Base-by-base conservation (phyloP, 345 rosid species). In the Kernera saxatilis region DNA sequence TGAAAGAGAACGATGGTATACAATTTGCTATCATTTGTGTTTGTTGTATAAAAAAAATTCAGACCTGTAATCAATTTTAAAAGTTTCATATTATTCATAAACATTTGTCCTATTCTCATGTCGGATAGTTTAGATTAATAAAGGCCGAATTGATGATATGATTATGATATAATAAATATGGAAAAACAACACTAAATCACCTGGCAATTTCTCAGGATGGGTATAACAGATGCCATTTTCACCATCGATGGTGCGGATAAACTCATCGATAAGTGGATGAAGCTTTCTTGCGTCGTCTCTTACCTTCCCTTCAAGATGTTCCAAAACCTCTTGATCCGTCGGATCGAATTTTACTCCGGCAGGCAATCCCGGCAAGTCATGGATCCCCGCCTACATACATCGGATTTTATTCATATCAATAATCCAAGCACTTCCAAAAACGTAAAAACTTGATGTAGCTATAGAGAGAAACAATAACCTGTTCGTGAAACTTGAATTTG, bases 321-420 rank as follows among this genome's bases (percentile, higher is more conserved):
- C 97, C 14, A 94, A 83, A 45, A 94, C 84, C 82, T 94, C 99
- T 74, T 91, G 97, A 83, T 94, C 99, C 2, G 96, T 91, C 21
- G 99, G 99, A 80, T 94, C 99, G 30, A 93, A 93, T 86, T 89
- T 93, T 78, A 93, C 97, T 49, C 98, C 98, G 0, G 98, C 96
- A 8, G 99, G 99, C 43, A 94, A 67, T 64, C 99, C 97, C 2
- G 95, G 97, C 81, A 94, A 82, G 69, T 94, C 93, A 74, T 88
- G 87, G 64, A 94, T 88, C 69, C 91, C 86, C 2, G 83, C 87
- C 92, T 89, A 67, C 41, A 66, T 30, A 15, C 15, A 59, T 35
- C 15, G 26, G 21, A 32, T 69, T 56, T 36, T 39, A 2, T 27
- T 55, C 22, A 52, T 19, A 39, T 19, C 5, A 14, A 10, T 50